Evolutionary conservation across 2,329 filamentous ascomycete species (phyloP), one percentile per base, ranked within the genome.

Genomic region (Fusarium tjaetaba): DNA sequence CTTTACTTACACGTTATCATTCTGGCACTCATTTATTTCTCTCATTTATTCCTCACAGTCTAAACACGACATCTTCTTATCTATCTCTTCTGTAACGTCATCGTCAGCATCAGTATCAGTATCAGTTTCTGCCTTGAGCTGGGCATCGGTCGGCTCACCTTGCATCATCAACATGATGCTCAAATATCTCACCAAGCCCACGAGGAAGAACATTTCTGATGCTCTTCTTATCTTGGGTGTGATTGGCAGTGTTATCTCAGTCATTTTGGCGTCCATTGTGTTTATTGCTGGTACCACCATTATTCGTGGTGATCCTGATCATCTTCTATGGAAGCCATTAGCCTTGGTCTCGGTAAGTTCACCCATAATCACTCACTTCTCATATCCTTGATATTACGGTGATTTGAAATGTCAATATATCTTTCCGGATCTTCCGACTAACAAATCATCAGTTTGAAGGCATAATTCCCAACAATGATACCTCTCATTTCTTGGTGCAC

Each of bases 321-420:
- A 70, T 45, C 49, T 78, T 24, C 59, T 77, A 30, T 63, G 77
- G 52, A 78, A 73, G 42, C 70, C 75, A 48, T 45, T 78, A 43
- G 72, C 77, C 22, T 57, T 78, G 34, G 72, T 77, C 22, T 76
- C 77, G n/a, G 77, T 79, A 78, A 14, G 77, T 68, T 32, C n/a
- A 26, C 18, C 22, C 32, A 22, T 13, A 18, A 8, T 41, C n/a
- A 24, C 5, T 20, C 18, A 24, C 36, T 13, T 57, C 36, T 46
- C 34, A 41, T 18, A n/a, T 39, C 45, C n/a, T 30, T 34, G 36
- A 30, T 26, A 13, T 11, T 8, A 24, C 41, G n/a, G 26, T 10
- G 10, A 11, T 41, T 13, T 42, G 10, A 42, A 20, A 11, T 38
- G 42, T 11, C 26, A 15, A 34, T 16, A 3, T 2, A 11, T 15